A percentile compares a stretch with the other conserved stretches of the same genome.
These are phyloP conservation scores for Thymus mandschuricus DNA, from an alignment of 257 asterid genomes.

Conservation along the genomic window DNA sequence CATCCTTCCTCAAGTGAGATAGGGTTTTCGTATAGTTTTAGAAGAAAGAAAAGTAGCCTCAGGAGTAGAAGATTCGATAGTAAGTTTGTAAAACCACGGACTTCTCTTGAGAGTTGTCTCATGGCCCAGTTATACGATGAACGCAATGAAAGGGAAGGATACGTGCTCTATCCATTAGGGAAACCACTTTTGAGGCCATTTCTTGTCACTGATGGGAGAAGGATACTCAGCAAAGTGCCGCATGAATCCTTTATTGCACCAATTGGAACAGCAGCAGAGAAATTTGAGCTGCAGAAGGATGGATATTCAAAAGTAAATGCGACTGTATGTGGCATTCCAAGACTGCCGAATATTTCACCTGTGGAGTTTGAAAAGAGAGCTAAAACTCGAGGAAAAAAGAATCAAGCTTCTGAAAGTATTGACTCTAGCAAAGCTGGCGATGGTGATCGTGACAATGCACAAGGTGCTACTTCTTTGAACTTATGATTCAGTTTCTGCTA, in stretches of 20 bases:
- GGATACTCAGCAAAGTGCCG: conserved; percentile 45
- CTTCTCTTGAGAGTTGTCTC: conserved; percentile 83
- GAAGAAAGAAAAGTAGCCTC: conserved; percentile 53
- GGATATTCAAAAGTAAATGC: conserved; percentile 23
- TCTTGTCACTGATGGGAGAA: conserved; percentile 61
- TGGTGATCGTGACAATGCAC: conserved; percentile 41
- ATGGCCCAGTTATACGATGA: conserved; percentile 77
- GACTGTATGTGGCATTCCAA: conserved; percentile 56
- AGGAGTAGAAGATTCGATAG: conserved; percentile 50
- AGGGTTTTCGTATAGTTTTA: conserved; percentile 50
- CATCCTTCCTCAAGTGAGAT: conserved; percentile 44
- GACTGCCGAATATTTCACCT: conserved; percentile 48
- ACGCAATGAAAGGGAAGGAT: conserved; percentile 52
- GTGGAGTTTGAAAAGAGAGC: conserved; percentile 34
- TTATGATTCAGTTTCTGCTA: not conserved
- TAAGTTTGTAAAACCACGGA: conserved; percentile 50
- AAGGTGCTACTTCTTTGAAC: conserved; percentile 37
- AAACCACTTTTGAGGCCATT: conserved; percentile 55
- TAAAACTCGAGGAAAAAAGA: conserved; percentile 37
- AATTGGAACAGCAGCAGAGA: conserved; percentile 31
- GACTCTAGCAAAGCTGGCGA: conserved; percentile 26
- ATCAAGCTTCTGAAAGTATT: conserved; percentile 29
- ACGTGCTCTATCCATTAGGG: conserved; percentile 37
- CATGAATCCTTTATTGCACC: conserved; percentile 37
- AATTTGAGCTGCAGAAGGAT: conserved; percentile 30